Conservation (phyloP, 2,329 filamentous ascomycete genomes). For the Xylaria sp. region DNA sequence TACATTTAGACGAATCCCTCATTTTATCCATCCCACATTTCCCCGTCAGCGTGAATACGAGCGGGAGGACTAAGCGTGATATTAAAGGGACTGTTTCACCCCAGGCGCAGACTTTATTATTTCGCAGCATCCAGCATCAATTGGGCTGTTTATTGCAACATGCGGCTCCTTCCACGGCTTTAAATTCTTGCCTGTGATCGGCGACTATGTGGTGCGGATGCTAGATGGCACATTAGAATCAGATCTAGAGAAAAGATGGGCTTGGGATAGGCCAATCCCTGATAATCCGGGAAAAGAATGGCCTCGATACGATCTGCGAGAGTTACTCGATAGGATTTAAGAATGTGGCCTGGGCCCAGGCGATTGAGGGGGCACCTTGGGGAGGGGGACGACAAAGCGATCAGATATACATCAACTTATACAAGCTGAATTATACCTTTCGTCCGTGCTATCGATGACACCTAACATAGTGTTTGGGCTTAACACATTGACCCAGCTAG, state of each 20-base stretch:
- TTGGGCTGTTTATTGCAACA: slow-evolving; percentile 69
- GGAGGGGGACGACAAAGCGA: not conserved
- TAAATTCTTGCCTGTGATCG: slow-evolving; percentile 74
- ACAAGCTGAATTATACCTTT: slow-evolving; percentile 17
- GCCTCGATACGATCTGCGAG: slow-evolving; percentile 66
- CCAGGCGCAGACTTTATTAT: slow-evolving; percentile 71
- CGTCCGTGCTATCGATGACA: slow-evolving; percentile 9
- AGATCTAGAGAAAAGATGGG: slow-evolving; percentile 61
- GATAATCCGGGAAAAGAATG: slow-evolving; percentile 65
- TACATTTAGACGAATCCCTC: not conserved
- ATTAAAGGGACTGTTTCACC: slow-evolving; percentile 70
- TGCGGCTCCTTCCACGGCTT: slow-evolving; percentile 75
- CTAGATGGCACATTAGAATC: slow-evolving; percentile 56
- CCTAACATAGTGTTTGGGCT: slow-evolving; percentile 10
- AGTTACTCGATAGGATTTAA: slow-evolving; percentile 50
- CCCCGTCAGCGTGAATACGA: not conserved
- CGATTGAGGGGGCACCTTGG: not conserved
- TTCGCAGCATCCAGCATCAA: slow-evolving; percentile 62
- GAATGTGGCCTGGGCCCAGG: not conserved
- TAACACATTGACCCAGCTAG: slow-evolving; percentile 12
- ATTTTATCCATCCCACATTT: not conserved
- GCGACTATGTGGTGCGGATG: slow-evolving; percentile 70
- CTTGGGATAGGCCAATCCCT: slow-evolving; percentile 69
- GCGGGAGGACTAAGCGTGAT: not conserved
- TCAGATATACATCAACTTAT: slow-evolving; percentile 1